Evolutionary conservation across 2,329 filamentous ascomycete genomes (phyloP), one percentile per base, ranked within the genome.

Genomic region (Helotiales sp.): DNA sequence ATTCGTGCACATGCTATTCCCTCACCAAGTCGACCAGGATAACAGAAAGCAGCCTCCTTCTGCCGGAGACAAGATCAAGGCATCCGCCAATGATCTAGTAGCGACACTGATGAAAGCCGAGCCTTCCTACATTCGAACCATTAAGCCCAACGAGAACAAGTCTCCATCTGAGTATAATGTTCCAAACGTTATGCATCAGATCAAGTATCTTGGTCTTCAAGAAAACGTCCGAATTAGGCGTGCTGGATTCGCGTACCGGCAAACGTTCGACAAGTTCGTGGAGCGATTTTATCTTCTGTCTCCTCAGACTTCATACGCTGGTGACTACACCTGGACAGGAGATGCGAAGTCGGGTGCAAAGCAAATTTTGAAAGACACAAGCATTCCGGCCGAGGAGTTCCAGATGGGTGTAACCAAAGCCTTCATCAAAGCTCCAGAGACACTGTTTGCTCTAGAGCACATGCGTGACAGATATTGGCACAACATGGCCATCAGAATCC

Each of bases 71-170:
- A 95, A 97, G 81, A 98, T 99, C 80, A 96, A 95, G 78, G 84
- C 89, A 6, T 98, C 96, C 22, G 96, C 96, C 8, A 99, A 99
- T 77, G 93, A 96, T 52, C 85, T 99, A 22, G 96, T 99, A 1
- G 89, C 94, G 0, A 98, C 96, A 0, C 80, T 99, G 75, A 98
- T 97, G 94, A 97, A 97, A 81, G 95, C 93, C 65, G 93, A 96
- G 73, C 96, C 96, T 1, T 97, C 94, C 2, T 99, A 99, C 77
- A 99, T 99, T 75, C 93, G 96, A 78, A 99, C 96, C 0, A 98
- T 99, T 82, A 99, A 99, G 81, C 96, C 96, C 1, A 99, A 99
- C 82, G 96, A 99, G 80, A 98, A 97, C 83, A 99, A 98, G 80
- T 97, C 94, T 2, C 91, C 93, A 0, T 90, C 89, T 11, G 96